These are phyloP conservation scores for Rhizoclosmatium globosum DNA, from an alignment of 192 early-diverging fungal species.

Conservation along the genomic window DNA sequence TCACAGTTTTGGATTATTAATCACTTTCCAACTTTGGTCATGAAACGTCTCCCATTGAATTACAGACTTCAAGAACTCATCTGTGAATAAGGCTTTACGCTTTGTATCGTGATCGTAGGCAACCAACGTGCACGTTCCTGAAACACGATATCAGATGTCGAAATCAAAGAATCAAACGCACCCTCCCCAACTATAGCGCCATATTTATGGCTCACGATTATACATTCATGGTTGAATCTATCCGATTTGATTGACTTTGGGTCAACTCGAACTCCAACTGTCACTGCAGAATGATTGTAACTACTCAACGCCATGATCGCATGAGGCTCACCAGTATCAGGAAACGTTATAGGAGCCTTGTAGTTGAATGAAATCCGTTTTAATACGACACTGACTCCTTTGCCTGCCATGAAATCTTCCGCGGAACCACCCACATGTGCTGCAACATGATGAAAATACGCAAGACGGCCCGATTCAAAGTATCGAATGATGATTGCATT, in stretches of 20 bases:
- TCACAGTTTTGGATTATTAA: too few species aligned
- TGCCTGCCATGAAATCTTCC: slow-evolving; percentile 37
- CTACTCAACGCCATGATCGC: neutral
- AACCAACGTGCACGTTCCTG: slow-evolving; percentile 31
- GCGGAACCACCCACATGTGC: slow-evolving; percentile 20
- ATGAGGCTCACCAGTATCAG: slow-evolving; percentile 44
- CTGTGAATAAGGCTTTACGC: slow-evolving; percentile 39
- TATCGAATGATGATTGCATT: slow-evolving; percentile 34
- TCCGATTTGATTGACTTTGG: slow-evolving; percentile 34
- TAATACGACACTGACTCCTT: slow-evolving; percentile 49
- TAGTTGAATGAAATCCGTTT: slow-evolving; percentile 51
- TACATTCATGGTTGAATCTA: slow-evolving; percentile 44
- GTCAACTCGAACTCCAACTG: slow-evolving; percentile 26
- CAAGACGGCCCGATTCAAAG: slow-evolving; percentile 36
- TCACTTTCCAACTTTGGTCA: too few species aligned
- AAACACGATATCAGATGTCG: slow-evolving; percentile 41
- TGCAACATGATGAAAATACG: slow-evolving; percentile 53
- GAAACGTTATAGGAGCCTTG: slow-evolving; percentile 46
- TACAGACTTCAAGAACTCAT: slow-evolving; percentile 35
- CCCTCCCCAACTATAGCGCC: slow-evolving; percentile 46
- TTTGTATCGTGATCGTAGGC: slow-evolving; percentile 43
- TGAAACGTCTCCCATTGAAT: neutral
- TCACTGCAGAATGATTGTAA: neutral
- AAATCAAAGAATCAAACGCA: neutral
- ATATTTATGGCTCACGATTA: slow-evolving; percentile 52